Percentiles rank a stretch among this genome's conserved stretches.
These are phyloP conservation scores for Cercis canadensis DNA, from an alignment of 306 rosid species.

Conservation along the genomic window DNA sequence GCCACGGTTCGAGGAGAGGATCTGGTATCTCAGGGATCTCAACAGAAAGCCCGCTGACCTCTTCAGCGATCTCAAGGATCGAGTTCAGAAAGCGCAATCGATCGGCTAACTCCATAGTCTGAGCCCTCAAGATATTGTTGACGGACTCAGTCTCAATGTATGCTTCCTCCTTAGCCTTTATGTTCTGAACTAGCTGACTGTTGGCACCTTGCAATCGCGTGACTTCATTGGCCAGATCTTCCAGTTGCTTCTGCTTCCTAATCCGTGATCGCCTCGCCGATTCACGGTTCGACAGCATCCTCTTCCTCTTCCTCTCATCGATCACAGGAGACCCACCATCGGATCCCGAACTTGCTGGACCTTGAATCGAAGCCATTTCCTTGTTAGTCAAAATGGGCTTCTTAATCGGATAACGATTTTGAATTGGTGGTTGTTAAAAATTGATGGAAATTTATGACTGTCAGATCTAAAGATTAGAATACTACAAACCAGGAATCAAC, in stretches of 20 bases:
- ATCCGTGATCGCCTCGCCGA: constrained; percentile 90
- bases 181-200: constrained; percentile 49
- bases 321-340: constrained; percentile 58
- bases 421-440: not conserved
- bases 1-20: constrained; percentile 80
- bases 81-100: constrained; percentile 77
- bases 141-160: constrained; percentile 54
- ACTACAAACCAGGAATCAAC: constrained; percentile 1
- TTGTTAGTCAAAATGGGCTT: not conserved
- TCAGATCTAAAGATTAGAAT: constrained; percentile 35
- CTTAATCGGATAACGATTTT: not conserved
- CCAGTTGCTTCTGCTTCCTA: constrained; percentile 93
- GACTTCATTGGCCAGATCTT: constrained; percentile 67
- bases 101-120: constrained; percentile 64
- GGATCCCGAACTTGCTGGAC: constrained; percentile 73
- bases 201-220: constrained; percentile 55
- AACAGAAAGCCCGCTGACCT: constrained; percentile 65
- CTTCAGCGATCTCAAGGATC: constrained; percentile 73
- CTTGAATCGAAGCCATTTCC: constrained; percentile 63
- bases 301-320: constrained; percentile 91
- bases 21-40: constrained; percentile 82
- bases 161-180: constrained; percentile 64
- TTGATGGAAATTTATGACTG: not conserved
- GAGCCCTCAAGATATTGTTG: constrained; percentile 73
- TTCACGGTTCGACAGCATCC: constrained; percentile 92